Percentiles rank a stretch among this genome's conserved stretches.
Conservation (phyloP, 352 stramenopile genomes). For the Globisporangium paroecandrum region DNA sequence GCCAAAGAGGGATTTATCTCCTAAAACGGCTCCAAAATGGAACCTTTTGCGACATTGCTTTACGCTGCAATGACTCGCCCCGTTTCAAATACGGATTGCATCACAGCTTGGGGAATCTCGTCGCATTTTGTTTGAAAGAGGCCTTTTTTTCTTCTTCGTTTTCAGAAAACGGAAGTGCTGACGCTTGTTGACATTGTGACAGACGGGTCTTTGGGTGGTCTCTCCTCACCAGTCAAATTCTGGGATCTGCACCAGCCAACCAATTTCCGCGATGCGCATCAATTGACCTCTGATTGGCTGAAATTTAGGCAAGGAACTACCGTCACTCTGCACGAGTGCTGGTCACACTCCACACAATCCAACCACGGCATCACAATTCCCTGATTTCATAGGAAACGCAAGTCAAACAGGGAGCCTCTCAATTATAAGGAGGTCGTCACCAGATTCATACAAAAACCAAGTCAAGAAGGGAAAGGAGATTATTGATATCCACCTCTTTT, state of each 20-base stretch:
- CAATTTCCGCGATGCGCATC: background rate
- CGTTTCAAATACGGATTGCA: too few relatives aligned
- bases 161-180: too few relatives aligned
- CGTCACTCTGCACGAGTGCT: background rate
- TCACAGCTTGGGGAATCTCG: too few relatives aligned
- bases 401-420: background rate
- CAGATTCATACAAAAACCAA: background rate
- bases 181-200: too few relatives aligned
- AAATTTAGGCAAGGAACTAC: background rate
- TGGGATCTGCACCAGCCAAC: background rate
- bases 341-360: too few relatives aligned
- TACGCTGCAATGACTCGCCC: too few relatives aligned
- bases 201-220: background rate
- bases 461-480: background rate
- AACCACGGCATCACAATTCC: background rate
- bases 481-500: background rate
- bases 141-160: too few relatives aligned
- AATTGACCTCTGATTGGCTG: background rate
- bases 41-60: too few relatives aligned
- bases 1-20: too few relatives aligned
- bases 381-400: background rate
- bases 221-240: constrained; percentile 8
- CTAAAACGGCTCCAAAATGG: too few relatives aligned
- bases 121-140: too few relatives aligned
- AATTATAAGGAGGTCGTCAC: background rate